A percentile compares a stretch with the other conserved stretches of the same genome.
Evolutionary conservation across 2,329 filamentous ascomycete species (phyloP).

Genomic region (Phoma sp.): DNA sequence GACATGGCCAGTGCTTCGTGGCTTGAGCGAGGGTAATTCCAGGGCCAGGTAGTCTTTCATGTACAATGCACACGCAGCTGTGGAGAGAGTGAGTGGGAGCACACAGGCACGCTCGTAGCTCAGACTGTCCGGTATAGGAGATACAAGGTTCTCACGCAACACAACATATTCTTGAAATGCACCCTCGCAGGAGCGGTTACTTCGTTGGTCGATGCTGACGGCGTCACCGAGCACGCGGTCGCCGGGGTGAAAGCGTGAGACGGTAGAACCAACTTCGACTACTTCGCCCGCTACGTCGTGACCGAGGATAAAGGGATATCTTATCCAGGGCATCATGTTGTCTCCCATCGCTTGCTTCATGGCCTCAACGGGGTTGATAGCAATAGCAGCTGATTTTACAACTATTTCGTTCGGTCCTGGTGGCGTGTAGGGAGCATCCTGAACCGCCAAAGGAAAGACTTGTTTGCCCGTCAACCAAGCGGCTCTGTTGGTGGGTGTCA

Average conservation of each 20-base stretch:
- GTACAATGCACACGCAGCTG: constrained; percentile 23
- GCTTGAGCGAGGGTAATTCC: constrained; percentile 47
- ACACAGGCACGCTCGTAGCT: constrained; percentile 58
- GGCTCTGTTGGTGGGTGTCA: constrained; percentile 9
- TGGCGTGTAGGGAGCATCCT: constrained; percentile 46
- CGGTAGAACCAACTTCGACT: constrained; percentile 50
- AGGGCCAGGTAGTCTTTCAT: constrained; percentile 22
- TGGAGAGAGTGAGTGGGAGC: constrained; percentile 35
- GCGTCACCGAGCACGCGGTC: constrained; percentile 51
- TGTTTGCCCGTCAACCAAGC: constrained; percentile 7
- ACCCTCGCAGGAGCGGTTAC: constrained; percentile 49
- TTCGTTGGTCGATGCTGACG: constrained; percentile 16
- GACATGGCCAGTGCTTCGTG: constrained; percentile 50
- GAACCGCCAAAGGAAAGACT: constrained; percentile 40
- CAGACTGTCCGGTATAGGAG: constrained; percentile 57
- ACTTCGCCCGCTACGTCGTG: constrained; percentile 54
- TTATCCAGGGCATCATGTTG: constrained; percentile 14
- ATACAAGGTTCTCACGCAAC: constrained; percentile 55
- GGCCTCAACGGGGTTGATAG: constrained; percentile 56
- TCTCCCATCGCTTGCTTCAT: constrained; percentile 40
- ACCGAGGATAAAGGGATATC: constrained; percentile 36
- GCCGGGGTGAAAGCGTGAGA: constrained; percentile 51
- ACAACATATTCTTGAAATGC: constrained; percentile 61
- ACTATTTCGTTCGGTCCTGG: constrained; percentile 50
- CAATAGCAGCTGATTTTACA: constrained; percentile 50